These are phyloP conservation scores for Coemansia sp. DNA, from an alignment of 192 early-diverging fungal species.

Conservation along the genomic window DNA sequence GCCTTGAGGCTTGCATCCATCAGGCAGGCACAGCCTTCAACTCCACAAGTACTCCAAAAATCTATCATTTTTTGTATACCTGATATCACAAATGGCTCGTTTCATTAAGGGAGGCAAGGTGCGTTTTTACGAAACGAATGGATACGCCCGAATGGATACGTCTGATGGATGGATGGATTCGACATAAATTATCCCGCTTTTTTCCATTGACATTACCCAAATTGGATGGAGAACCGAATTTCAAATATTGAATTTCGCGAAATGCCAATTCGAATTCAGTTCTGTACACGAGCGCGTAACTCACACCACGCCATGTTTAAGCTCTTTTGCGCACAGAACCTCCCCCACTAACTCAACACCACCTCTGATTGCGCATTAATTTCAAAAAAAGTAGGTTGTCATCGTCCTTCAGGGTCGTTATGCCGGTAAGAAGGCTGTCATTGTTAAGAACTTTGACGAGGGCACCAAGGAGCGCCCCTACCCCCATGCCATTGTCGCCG, in stretches of 20 bases:
- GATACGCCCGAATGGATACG: constrained; percentile 25
- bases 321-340: not conserved
- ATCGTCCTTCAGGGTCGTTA: constrained; percentile 97
- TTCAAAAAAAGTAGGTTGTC: constrained; percentile 72
- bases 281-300: not conserved
- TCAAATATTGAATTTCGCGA: not conserved
- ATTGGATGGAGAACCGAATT: not conserved
- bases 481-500: constrained; percentile 97
- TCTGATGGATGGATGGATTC: constrained; percentile 6
- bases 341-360: not conserved
- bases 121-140: constrained; percentile 3
- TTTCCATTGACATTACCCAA: not conserved
- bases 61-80: constrained; percentile 11
- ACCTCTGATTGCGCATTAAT: constrained; percentile 7
- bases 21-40: not conserved
- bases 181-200: constrained; percentile 7
- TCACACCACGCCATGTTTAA: not conserved
- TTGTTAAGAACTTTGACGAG: constrained; percentile 95
- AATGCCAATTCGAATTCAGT: not conserved
- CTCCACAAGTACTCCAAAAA: constrained; percentile 3
- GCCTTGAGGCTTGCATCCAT: not conserved
- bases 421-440: constrained; percentile 99
- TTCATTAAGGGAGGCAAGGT: constrained; percentile 32
- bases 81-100: constrained; percentile 20
- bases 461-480: constrained; percentile 96